Percentiles rank a stretch among this genome's conserved stretches.
Conservation (phyloP, 2,329 filamentous ascomycete species). For the Diaporthe vaccinii region DNA sequence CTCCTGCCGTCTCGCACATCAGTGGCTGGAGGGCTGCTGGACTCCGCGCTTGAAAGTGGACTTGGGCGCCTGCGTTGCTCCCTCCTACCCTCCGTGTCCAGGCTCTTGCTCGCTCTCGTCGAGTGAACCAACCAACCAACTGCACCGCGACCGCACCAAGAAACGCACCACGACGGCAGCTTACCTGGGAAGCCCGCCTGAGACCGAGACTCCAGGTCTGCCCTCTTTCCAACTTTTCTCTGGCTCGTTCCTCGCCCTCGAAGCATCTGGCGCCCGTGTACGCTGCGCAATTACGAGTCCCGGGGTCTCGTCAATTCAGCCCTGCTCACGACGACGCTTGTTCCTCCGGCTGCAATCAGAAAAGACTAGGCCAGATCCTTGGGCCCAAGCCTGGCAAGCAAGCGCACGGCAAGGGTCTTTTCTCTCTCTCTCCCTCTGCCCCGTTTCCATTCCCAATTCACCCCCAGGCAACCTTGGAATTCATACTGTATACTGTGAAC, state of each 20-base stretch:
- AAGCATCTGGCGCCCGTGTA: constrained; percentile 27
- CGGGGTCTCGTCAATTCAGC: constrained; percentile 13
- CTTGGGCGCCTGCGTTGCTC: constrained; percentile 35
- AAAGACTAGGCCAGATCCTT: constrained; percentile 20
- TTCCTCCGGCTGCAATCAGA: constrained; percentile 23
- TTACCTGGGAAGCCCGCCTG: constrained; percentile 15
- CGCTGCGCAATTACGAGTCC: constrained; percentile 10
- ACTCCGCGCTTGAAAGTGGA: constrained; percentile 36
- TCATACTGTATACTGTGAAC: constrained; percentile 33
- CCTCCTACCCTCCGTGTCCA: constrained; percentile 7
- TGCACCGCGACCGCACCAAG: constrained; percentile 9
- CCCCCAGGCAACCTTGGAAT: constrained; percentile 28
- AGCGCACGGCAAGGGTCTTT: constrained; percentile 24
- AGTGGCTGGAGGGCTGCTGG: constrained; percentile 34
- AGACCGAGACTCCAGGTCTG: constrained; percentile 6
- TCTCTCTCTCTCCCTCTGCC: constrained; percentile 13
- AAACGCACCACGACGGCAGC: constrained; percentile 22
- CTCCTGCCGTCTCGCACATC: constrained; percentile 32
- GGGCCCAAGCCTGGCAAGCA: constrained; percentile 23
- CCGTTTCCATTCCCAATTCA: constrained; percentile 21
- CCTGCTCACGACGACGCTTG: constrained; percentile 10
- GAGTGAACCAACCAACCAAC: constrained; percentile 17
- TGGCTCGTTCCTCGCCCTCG: constrained; percentile 7
- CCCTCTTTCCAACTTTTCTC: background rate
- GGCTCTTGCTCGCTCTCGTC: constrained; percentile 4